phyloP scores from a whole-genome alignment of 2,329 filamentous ascomycete genomes.

The Stachybotrys chartarum region DNA sequence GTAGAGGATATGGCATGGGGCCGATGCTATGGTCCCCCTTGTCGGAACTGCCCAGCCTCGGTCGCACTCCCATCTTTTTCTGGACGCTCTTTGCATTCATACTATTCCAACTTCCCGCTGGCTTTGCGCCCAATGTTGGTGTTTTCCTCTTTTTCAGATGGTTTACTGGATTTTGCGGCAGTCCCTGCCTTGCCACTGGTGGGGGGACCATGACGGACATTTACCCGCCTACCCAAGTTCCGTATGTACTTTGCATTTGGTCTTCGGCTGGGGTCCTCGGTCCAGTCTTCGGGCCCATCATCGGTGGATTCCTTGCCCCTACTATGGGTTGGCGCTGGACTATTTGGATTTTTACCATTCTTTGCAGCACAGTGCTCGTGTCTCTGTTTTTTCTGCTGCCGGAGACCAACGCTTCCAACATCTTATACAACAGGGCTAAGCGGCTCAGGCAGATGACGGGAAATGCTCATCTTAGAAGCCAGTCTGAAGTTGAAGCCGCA shows the following conservation, averaged over 20 bases:
- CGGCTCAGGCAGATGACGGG: conserved; percentile 9
- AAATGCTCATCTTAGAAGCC: conserved; percentile 2
- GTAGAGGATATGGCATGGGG: conserved; percentile 6
- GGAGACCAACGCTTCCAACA: conserved; percentile 14
- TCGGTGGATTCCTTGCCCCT: neutral
- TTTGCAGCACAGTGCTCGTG: conserved; percentile 8
- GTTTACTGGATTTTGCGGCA: conserved; percentile 11
- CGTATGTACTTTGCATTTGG: neutral
- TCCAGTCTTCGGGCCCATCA: neutral
- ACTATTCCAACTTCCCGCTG: conserved; percentile 6
- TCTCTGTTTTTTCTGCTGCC: conserved; percentile 15
- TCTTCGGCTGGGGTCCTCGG: neutral
- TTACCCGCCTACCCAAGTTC: conserved; percentile 1
- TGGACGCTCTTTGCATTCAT: conserved; percentile 9
- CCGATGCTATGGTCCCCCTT: conserved; percentile 11
- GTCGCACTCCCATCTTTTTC: conserved; percentile 10
- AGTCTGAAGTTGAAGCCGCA: conserved; percentile 5
- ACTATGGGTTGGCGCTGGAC: conserved; percentile 14
- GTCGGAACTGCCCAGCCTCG: conserved; percentile 9
- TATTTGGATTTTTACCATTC: conserved; percentile 14
- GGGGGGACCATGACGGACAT: conserved; percentile 6
- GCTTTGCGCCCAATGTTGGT: conserved; percentile 6
- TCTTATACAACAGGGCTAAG: conserved; percentile 10
- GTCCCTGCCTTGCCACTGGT: conserved; percentile 5
- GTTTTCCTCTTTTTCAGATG: conserved; percentile 12